Base-by-base conservation (phyloP, 352 stramenopile genomes). In the Phytopythium vexans region DNA sequence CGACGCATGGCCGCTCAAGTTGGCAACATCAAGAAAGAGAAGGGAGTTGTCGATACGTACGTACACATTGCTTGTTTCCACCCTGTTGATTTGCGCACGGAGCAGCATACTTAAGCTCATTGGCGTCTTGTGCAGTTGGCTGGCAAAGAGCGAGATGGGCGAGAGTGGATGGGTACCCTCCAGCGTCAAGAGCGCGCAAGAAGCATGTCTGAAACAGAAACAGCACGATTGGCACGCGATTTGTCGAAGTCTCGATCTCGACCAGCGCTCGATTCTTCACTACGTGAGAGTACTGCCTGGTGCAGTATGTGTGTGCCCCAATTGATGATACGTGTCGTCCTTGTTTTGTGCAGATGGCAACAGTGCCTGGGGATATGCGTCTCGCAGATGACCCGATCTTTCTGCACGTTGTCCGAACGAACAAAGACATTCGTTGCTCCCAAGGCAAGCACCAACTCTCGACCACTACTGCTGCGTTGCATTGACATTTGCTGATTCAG, bases 201-300 rank as follows among this genome's bases (percentile, higher is more conserved):
- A 42, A 32, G 56, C 71, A 6, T 49, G 36, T 0, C 60, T 45
- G 2, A 49, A 51, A 15, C 52, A 50, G 35, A 69, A 72, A 32
- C 66, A 65, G 16, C n/a, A 47, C 1, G 64, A 76, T 12, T 72
- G 79, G 47, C 33, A 59, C n/a, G 37, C 12, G 1, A 73, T 77
- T 14, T 75, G 71, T 39, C 44, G 54, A 4, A 58, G 40, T 15
- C 32, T 67, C 6, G 80, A 90, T 35, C 41, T 55, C 3, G 57
- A 81, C 42, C 54, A 52, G 0, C 63, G 80, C n/a, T 73, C 77
- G 3, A 41, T 86, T 11, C 64, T 88, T 32, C 77, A 88, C 38
- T 90, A 90, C 50, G 80, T 85, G 50, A 38, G 74, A 27, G 21
- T 2, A 27, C 21, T 27, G 21, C 21, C 2, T 27, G 21, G 21